Evolutionary conservation across 192 early-diverging fungal genomes (phyloP).

Genomic region (Entrophospora sp.): DNA sequence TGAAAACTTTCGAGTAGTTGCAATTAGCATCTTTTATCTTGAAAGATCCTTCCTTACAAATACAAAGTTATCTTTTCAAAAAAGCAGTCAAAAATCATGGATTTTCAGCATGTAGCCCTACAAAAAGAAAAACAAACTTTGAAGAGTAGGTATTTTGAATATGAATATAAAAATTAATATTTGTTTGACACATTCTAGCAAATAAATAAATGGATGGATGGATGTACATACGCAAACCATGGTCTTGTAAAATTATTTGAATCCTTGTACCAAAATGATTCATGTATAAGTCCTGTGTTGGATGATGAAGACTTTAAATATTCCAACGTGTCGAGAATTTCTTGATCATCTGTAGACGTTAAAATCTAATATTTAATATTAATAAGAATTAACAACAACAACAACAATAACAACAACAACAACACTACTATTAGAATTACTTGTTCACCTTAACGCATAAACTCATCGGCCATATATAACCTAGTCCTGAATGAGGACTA

Average conservation of each 20-base stretch:
- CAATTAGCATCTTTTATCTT: too few species aligned
- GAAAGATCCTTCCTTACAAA: too few species aligned
- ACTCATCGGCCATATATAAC: constrained; percentile 8
- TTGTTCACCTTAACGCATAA: not conserved
- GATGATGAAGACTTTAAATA: not conserved
- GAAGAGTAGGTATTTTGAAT: too few species aligned
- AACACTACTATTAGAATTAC: not conserved
- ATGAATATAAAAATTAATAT: too few species aligned
- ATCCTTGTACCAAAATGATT: constrained; percentile 3
- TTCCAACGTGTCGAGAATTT: not conserved
- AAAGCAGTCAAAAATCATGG: too few species aligned
- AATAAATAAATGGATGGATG: too few species aligned
- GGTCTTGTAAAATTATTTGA: not conserved
- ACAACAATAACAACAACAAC: not conserved
- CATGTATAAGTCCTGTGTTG: not conserved
- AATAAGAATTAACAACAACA: not conserved
- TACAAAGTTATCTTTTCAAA: too few species aligned
- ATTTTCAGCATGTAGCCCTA: too few species aligned
- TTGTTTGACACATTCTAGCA: too few species aligned
- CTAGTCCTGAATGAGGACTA: constrained; percentile 4
- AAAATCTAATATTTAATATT: not conserved
- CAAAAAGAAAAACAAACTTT: too few species aligned
- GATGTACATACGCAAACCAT: constrained; percentile 16
- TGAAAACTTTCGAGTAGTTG: too few species aligned
- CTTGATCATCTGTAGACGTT: not conserved